These are phyloP conservation scores for Boletus pseudopeckii DNA, from an alignment of 768 basidiomycete species.

Conservation along the genomic window DNA sequence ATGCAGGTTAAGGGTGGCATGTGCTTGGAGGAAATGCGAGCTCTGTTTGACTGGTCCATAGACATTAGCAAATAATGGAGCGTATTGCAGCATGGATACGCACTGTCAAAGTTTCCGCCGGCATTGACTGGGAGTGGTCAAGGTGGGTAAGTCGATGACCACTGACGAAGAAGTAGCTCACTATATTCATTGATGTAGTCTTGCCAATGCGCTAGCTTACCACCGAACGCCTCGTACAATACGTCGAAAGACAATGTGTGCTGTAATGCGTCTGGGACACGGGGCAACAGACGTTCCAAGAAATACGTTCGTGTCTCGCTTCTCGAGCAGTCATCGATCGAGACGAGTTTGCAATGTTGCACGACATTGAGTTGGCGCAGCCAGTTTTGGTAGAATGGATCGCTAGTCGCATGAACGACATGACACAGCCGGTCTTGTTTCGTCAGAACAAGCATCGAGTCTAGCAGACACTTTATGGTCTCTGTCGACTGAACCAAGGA, in stretches of 20 bases:
- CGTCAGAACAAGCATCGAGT: conserved; percentile 82
- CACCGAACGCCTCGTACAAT: conserved; percentile 78
- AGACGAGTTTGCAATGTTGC: conserved; percentile 84
- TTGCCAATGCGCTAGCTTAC: conserved; percentile 79
- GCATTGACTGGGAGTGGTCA: conserved; percentile 55
- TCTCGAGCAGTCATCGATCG: conserved; percentile 77
- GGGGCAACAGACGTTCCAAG: conserved; percentile 59
- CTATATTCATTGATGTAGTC: conserved; percentile 77
- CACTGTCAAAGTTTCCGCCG: conserved; percentile 68
- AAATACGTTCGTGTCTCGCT: conserved; percentile 66
- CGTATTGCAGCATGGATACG: conserved; percentile 23
- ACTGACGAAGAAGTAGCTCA: conserved; percentile 22
- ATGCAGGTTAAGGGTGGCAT: conserved; percentile 78
- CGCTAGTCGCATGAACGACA: conserved; percentile 78
- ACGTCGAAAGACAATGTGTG: conserved; percentile 61
- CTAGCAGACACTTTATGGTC: conserved; percentile 80
- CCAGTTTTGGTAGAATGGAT: conserved; percentile 85
- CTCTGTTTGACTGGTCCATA: conserved; percentile 61
- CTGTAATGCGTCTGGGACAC: conserved; percentile 62
- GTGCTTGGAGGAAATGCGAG: conserved; percentile 83
- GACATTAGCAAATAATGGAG: conserved; percentile 5
- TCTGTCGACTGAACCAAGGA: conserved; percentile 73
- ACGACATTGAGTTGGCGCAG: conserved; percentile 74
- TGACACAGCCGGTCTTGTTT: conserved; percentile 86
- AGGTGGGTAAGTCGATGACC: conserved; percentile 2